Evolutionary conservation across 1,284 basidiomycete species (phyloP).

Genomic region (Puccinia polysora): DNA sequence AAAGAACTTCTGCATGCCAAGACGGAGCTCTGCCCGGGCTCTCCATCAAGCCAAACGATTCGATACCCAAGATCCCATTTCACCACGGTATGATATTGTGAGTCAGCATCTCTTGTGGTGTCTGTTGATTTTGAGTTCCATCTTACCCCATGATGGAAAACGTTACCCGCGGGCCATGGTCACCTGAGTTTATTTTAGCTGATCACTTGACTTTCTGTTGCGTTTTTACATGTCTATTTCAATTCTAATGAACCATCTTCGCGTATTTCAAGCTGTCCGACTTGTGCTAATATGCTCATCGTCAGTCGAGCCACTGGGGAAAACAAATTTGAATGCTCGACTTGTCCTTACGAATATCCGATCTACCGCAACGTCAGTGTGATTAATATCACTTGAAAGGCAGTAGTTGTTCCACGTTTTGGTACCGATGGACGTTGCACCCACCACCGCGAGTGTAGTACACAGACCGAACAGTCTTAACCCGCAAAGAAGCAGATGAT

Average conservation of each 20-base stretch:
- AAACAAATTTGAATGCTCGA: slow-evolving; percentile 89
- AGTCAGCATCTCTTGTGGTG: too few relatives aligned
- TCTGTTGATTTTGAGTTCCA: too few relatives aligned
- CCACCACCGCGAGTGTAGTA: slow-evolving; percentile 62
- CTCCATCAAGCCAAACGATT: too few relatives aligned
- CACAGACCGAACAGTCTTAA: slow-evolving; percentile 70
- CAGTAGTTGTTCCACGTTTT: too few relatives aligned
- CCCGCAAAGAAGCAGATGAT: slow-evolving; percentile 85
- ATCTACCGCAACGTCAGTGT: slow-evolving; percentile 67
- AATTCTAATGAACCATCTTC: background rate
- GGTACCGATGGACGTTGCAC: too few relatives aligned
- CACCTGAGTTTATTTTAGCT: background rate
- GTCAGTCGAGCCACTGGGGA: slow-evolving; percentile 60
- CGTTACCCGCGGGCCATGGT: background rate
- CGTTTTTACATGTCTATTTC: background rate
- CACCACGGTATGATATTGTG: too few relatives aligned
- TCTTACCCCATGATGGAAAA: too few relatives aligned
- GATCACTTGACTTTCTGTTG: background rate
- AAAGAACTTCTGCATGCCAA: too few relatives aligned
- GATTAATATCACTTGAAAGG: slow-evolving; percentile 3
- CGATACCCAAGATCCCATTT: too few relatives aligned
- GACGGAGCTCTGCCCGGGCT: too few relatives aligned
- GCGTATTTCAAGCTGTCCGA: slow-evolving; percentile 64
- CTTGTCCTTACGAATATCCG: slow-evolving; percentile 90
- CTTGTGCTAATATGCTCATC: slow-evolving; percentile 83